These are phyloP conservation scores for Candida labiduridarum DNA, from an alignment of 1,139 yeast species.

Conservation along the genomic window DNA sequence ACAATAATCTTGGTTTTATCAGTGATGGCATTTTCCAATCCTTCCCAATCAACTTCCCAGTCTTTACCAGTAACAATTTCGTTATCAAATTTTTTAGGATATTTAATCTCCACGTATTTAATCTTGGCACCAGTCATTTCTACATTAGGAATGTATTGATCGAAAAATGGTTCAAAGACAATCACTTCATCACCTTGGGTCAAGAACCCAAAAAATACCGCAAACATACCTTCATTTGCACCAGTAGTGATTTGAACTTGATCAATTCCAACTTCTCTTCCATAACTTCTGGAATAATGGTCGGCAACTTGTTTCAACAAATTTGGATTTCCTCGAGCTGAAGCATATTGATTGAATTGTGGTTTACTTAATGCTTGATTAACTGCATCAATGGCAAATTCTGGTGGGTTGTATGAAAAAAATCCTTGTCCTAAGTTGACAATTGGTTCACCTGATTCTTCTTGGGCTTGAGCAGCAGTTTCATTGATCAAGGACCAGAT, in stretches of 20 bases:
- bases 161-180: conserved; percentile 97
- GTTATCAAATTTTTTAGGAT: conserved; percentile 73
- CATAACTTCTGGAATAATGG: conserved; percentile 69
- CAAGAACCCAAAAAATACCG: conserved; percentile 82
- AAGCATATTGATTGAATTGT: conserved; percentile 86
- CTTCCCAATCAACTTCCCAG: conserved; percentile 84
- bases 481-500: conserved; percentile 95
- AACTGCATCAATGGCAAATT: conserved; percentile 85
- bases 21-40: conserved; percentile 68
- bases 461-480: conserved; percentile 79
- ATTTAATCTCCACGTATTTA: conserved; percentile 80
- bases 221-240: conserved; percentile 92
- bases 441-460: conserved; percentile 66
- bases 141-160: conserved; percentile 91
- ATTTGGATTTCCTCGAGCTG: conserved; percentile 82
- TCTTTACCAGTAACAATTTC: conserved; percentile 76
- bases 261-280: conserved; percentile 58
- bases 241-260: conserved; percentile 89
- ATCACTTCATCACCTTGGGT: conserved; percentile 92
- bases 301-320: conserved; percentile 68
- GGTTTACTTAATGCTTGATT: conserved; percentile 71
- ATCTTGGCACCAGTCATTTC: conserved; percentile 92
- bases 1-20: conserved; percentile 82
- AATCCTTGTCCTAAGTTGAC: conserved; percentile 95
- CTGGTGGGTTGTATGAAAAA: conserved; percentile 92